Evolutionary conservation across 805 yeast genomes (phyloP).

Genomic region (Kazachstania africana): DNA sequence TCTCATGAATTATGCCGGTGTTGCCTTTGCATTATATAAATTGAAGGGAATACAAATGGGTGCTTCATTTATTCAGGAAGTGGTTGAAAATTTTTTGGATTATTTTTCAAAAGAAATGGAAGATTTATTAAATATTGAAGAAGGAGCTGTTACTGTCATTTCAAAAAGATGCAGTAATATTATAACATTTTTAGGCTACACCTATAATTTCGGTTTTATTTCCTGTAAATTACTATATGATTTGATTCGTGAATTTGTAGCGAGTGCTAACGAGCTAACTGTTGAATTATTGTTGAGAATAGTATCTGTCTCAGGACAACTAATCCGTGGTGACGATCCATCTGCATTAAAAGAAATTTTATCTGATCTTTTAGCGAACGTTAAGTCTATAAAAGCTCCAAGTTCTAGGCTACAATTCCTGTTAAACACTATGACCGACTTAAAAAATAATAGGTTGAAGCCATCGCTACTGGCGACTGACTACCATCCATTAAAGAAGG

Average conservation of each 20-base stretch:
- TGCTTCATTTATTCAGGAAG: constrained; percentile 67
- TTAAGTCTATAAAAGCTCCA: constrained; percentile 34
- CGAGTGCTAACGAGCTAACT: constrained; percentile 51
- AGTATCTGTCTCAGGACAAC: constrained; percentile 66
- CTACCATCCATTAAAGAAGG: constrained; percentile 33
- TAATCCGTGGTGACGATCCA: constrained; percentile 86
- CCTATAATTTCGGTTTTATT: constrained; percentile 67
- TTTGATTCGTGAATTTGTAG: constrained; percentile 42
- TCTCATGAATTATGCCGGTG: constrained; percentile 66
- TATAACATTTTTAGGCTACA: constrained; percentile 60
- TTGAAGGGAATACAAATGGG: constrained; percentile 83
- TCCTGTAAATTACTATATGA: constrained; percentile 71
- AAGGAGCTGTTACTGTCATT: constrained; percentile 7
- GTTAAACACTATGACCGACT: constrained; percentile 71
- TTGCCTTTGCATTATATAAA: constrained; percentile 63
- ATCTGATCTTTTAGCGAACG: constrained; percentile 17
- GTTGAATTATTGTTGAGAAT: constrained; percentile 70
- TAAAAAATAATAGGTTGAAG: constrained; percentile 76
- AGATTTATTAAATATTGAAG: constrained; percentile 1
- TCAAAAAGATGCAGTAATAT: constrained; percentile 51
- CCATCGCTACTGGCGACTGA: constrained; percentile 24
- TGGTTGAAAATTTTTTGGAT: constrained; percentile 59
- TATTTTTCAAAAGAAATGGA: constrained; percentile 20
- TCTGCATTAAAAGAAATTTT: constrained; percentile 72
- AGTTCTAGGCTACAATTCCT: constrained; percentile 68